A percentile compares a stretch with the other conserved stretches of the same genome.
Conservation (phyloP, 2,329 filamentous ascomycete genomes). For the Myrmaecium sp. region DNA sequence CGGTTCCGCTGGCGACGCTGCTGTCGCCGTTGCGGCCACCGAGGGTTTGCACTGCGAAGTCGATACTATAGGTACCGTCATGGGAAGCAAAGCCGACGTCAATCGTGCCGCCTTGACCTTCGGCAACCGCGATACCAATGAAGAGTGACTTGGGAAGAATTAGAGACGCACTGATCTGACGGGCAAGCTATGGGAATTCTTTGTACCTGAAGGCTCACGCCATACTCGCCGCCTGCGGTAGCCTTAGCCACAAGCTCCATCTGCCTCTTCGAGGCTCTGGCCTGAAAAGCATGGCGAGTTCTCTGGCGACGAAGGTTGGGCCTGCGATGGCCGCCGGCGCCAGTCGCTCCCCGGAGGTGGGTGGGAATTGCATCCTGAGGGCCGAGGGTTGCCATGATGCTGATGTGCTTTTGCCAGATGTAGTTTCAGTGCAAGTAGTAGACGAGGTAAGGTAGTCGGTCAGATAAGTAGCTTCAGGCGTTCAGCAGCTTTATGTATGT, state of each 20-base stretch:
- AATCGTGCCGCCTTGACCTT: constrained; percentile 33
- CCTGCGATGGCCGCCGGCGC: background rate
- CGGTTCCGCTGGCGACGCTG: constrained; percentile 2
- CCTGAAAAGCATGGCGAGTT: constrained; percentile 13
- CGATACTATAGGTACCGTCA: constrained; percentile 57
- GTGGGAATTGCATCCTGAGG: background rate
- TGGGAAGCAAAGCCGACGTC: constrained; percentile 53
- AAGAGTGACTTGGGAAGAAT: constrained; percentile 36
- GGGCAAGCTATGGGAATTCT: background rate
- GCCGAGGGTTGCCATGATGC: background rate
- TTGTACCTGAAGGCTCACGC: constrained; percentile 9
- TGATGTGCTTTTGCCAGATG: too few species aligned
- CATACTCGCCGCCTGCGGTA: constrained; percentile 6
- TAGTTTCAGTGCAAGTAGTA: too few species aligned
- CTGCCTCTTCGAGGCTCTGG: constrained; percentile 10
- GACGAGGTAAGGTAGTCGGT: too few species aligned
- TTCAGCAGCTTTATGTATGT: too few species aligned
- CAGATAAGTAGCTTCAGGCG: too few species aligned
- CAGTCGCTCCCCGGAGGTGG: constrained; percentile 1
- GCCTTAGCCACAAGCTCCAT: constrained; percentile 8
- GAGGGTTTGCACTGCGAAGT: constrained; percentile 50
- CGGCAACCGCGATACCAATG: constrained; percentile 42
- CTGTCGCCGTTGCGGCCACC: constrained; percentile 12
- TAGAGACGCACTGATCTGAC: too few species aligned
- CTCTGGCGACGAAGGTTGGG: constrained; percentile 8